Percentiles rank a stretch among this genome's conserved stretches.
phyloP scores from a whole-genome alignment of 495 filamentous ascomycete genomes.

The Neurospora sp. region DNA sequence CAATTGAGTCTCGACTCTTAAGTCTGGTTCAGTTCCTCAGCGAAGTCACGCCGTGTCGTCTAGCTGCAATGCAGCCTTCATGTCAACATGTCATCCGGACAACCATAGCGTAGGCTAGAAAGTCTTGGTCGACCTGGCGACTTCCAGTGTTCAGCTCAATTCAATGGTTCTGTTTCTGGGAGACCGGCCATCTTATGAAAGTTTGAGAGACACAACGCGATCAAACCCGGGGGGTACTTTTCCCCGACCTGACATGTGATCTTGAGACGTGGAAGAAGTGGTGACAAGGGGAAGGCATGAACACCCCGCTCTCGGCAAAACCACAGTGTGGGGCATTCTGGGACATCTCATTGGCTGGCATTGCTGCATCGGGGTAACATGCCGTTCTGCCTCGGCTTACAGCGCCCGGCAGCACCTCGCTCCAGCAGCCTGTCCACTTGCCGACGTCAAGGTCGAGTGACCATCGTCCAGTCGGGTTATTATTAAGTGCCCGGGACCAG shows the following conservation, averaged over 20 bases:
- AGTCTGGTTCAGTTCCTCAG: background rate
- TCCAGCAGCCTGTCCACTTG: constrained; percentile 4
- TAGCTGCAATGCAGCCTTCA: background rate
- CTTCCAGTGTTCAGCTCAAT: background rate
- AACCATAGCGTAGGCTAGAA: background rate
- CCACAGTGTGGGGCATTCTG: constrained; percentile 1
- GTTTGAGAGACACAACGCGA: background rate
- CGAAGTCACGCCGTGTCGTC: background rate
- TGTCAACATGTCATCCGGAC: background rate
- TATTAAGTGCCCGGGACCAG: constrained; percentile 1
- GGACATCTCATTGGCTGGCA: background rate
- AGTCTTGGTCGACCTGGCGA: background rate
- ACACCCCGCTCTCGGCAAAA: constrained; percentile 17
- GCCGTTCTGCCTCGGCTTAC: constrained; percentile 18
- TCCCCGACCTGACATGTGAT: background rate
- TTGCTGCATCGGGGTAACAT: background rate
- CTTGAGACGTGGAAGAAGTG: background rate
- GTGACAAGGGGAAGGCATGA: background rate
- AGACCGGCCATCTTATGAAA: background rate
- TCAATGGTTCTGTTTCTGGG: background rate
- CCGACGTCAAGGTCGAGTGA: constrained; percentile 8
- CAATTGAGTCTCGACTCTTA: background rate
- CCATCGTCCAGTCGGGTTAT: background rate
- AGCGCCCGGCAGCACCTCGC: constrained; percentile 7
- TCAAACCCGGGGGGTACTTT: background rate